A percentile compares a stretch with the other conserved stretches of the same genome.
Conservation (phyloP, 768 basidiomycete genomes). For the Fomitopsis pulvina region DNA sequence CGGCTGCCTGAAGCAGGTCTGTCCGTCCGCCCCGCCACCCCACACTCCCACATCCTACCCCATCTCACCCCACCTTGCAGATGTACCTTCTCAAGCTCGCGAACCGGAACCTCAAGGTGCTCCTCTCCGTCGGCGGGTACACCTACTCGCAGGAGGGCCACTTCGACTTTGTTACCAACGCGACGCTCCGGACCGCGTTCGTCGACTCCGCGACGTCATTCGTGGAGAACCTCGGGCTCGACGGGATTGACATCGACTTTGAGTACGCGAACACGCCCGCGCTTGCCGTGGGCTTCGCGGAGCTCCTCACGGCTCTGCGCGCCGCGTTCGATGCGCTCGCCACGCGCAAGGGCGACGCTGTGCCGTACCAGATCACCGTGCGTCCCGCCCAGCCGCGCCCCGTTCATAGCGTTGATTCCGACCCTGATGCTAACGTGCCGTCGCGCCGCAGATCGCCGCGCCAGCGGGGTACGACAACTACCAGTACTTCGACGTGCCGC, state of each 20-base stretch:
- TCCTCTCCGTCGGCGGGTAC: constrained; percentile 55
- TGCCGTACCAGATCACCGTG: constrained; percentile 52
- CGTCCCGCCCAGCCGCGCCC: background rate
- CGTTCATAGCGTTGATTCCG: background rate
- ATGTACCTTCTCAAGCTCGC: constrained; percentile 53
- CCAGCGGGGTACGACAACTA: constrained; percentile 58
- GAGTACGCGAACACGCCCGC: constrained; percentile 60
- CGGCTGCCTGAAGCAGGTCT: constrained; percentile 73
- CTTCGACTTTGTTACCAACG: constrained; percentile 55
- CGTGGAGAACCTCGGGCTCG: constrained; percentile 72
- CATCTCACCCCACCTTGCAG: constrained; percentile 6
- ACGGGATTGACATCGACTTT: constrained; percentile 77
- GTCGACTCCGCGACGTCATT: constrained; percentile 55
- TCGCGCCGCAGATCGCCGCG: constrained; percentile 39
- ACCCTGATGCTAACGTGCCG: background rate
- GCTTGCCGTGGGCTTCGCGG: constrained; percentile 62
- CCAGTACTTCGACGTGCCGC: constrained; percentile 46
- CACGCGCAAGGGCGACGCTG: constrained; percentile 50
- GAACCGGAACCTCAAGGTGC: constrained; percentile 39
- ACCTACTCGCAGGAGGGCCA: constrained; percentile 67
- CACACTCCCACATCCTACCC: background rate
- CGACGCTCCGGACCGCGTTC: constrained; percentile 47
- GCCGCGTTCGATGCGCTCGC: constrained; percentile 55
- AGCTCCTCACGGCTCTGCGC: constrained; percentile 56
- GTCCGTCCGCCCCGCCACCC: background rate